A percentile compares a stretch with the other conserved stretches of the same genome.
phyloP scores from a whole-genome alignment of 495 filamentous ascomycete species.

The Penicillium canescens region DNA sequence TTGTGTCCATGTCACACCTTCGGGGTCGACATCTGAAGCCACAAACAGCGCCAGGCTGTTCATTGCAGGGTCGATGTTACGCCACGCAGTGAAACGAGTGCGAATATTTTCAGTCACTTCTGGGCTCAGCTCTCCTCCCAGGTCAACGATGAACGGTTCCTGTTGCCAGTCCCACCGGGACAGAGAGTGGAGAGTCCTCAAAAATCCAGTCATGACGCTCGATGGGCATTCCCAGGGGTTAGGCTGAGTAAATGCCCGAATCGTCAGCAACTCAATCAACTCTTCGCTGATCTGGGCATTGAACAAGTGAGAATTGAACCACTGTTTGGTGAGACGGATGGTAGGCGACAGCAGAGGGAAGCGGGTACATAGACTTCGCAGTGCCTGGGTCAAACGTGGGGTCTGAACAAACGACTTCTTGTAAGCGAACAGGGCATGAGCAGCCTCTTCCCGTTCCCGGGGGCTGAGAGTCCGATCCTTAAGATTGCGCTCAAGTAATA shows the following conservation, averaged over 20 bases:
- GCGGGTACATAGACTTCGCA: conserved; percentile 76
- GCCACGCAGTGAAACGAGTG: conserved; percentile 70
- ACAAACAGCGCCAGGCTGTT: conserved; percentile 80
- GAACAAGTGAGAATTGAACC: conserved; percentile 85
- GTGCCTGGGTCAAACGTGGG: conserved; percentile 77
- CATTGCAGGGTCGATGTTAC: conserved; percentile 85
- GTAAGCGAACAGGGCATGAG: conserved; percentile 66
- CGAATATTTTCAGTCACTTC: conserved; percentile 56
- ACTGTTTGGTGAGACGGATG: conserved; percentile 84
- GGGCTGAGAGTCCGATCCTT: conserved; percentile 68
- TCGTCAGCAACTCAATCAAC: conserved; percentile 77
- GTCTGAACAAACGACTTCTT: conserved; percentile 68
- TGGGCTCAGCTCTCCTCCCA: conserved; percentile 56
- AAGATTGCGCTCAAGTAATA: conserved; percentile 72
- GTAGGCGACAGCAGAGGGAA: conserved; percentile 80
- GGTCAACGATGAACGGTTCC: conserved; percentile 78
- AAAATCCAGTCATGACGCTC: conserved; percentile 76
- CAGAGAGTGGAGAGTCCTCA: conserved; percentile 74
- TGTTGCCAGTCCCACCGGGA: conserved; percentile 89
- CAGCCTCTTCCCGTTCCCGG: conserved; percentile 62
- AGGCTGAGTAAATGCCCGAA: conserved; percentile 75
- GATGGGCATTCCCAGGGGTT: conserved; percentile 80
- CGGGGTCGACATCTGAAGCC: conserved; percentile 73
- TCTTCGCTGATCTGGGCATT: conserved; percentile 73
- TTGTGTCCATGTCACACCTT: conserved; percentile 80